A percentile compares a stretch with the other conserved stretches of the same genome.
These are phyloP conservation scores for Penicillium daleae DNA, from an alignment of 495 filamentous ascomycete genomes.

Conservation along the genomic window DNA sequence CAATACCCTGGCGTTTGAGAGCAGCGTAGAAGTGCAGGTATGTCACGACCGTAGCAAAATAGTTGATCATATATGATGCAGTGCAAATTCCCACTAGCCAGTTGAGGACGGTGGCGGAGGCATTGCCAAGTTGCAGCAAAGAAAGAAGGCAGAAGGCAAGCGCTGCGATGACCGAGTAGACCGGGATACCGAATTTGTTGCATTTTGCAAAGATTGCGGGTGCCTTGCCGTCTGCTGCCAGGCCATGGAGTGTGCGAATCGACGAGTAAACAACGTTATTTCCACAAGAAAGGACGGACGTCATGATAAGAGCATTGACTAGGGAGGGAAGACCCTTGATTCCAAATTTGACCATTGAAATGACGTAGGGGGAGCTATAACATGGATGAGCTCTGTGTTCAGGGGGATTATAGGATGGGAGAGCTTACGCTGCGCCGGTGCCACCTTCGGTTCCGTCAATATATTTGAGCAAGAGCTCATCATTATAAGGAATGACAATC, in stretches of 20 bases:
- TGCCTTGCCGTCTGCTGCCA: constrained; percentile 50
- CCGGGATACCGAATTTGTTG: constrained; percentile 47
- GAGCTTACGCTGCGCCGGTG: constrained; percentile 45
- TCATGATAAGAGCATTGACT: constrained; percentile 55
- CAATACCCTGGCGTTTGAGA: constrained; percentile 37
- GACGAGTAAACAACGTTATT: constrained; percentile 52
- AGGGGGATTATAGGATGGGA: background rate
- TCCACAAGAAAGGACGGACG: constrained; percentile 52
- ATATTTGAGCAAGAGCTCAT: constrained; percentile 23
- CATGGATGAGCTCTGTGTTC: background rate
- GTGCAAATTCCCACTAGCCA: constrained; percentile 38
- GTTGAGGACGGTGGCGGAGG: constrained; percentile 30
- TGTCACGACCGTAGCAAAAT: constrained; percentile 53
- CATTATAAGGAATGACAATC: constrained; percentile 63
- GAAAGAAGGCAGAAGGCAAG: constrained; percentile 48
- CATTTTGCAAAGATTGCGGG: constrained; percentile 45
- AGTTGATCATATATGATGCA: constrained; percentile 38
- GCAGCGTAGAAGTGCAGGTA: constrained; percentile 49
- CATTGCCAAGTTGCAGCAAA: constrained; percentile 32
- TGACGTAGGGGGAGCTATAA: constrained; percentile 50
- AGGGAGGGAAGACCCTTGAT: constrained; percentile 47
- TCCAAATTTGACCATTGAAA: constrained; percentile 51
- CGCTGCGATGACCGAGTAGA: constrained; percentile 41
- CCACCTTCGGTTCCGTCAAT: constrained; percentile 23
- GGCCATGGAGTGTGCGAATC: constrained; percentile 47